Conservation (phyloP, 345 rosid genomes). For the Brassica carinata region DNA sequence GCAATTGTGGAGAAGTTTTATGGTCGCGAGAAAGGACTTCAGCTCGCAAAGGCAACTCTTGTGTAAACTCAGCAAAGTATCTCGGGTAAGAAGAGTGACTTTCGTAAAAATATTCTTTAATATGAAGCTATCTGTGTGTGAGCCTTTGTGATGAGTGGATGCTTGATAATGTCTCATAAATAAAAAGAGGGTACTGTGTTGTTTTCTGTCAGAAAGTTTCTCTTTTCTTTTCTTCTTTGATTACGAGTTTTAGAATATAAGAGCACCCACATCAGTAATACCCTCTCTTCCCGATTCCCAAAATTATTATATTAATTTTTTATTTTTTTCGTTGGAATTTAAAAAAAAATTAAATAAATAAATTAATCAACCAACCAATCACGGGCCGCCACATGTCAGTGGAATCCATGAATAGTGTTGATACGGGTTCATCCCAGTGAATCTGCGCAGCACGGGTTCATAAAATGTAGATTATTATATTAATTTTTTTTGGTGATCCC, state of each 20-base stretch:
- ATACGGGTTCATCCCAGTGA: no score
- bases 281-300: no score
- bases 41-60: conserved; percentile 68
- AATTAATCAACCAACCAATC: no score
- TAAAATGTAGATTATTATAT: no score
- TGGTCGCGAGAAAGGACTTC: conserved; percentile 71
- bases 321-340: no score
- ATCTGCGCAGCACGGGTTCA: no score
- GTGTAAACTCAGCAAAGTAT: conserved; percentile 38
- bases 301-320: no score
- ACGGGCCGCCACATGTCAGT: no score
- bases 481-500: no score
- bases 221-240: not conserved
- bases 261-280: not conserved
- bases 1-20: conserved; percentile 79
- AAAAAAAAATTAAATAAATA: no score
- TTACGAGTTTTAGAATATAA: conserved; percentile 1
- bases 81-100: conserved; percentile 12
- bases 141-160: not conserved
- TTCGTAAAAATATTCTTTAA: conserved; percentile 5
- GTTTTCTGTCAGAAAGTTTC: conserved; percentile 1
- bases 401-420: no score
- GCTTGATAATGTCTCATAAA: conserved; percentile 30
- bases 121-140: conserved; percentile 4
- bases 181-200: conserved; percentile 13